Evolutionary conservation across 2,329 filamentous ascomycete species (phyloP).

Genomic region (Cercospora beticola): DNA sequence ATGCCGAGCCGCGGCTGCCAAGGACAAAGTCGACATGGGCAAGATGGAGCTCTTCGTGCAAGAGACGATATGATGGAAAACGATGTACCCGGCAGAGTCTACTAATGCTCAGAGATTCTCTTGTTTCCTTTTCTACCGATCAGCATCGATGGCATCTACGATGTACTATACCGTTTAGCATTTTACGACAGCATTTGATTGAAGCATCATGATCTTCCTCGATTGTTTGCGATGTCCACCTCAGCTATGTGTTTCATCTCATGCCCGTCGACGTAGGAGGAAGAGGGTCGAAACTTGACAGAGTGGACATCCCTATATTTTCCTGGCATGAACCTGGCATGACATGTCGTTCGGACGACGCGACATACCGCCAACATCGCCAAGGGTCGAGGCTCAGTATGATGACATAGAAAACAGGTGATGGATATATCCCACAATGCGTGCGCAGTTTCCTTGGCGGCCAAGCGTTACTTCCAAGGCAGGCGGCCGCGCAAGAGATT

Average conservation of each 20-base stretch:
- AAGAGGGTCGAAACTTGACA: not conserved
- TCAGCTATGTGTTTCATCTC: not conserved
- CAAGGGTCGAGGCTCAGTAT: not conserved
- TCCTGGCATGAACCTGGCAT: not conserved
- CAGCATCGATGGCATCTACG: conserved; percentile 1
- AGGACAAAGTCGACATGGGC: conserved; percentile 77
- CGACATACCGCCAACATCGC: not conserved
- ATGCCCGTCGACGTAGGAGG: not conserved
- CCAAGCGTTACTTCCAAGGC: not conserved
- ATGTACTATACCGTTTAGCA: not conserved
- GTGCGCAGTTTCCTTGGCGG: not conserved
- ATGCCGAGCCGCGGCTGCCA: conserved; percentile 59
- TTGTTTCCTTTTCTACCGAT: conserved; percentile 1
- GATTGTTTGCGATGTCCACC: not conserved
- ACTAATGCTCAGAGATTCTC: not conserved
- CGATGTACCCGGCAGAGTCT: conserved; percentile 2
- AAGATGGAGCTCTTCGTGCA: conserved; percentile 78
- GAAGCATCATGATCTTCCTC: not conserved
- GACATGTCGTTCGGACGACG: not conserved
- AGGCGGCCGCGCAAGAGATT: not conserved
- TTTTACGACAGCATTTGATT: not conserved
- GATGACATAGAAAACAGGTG: not conserved
- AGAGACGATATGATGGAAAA: conserved; percentile 23
- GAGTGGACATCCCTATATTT: not conserved
- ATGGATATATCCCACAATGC: not conserved